Base-by-base conservation (phyloP, 108 stramenopile species). In the Hondaea fermentalgiana region DNA sequence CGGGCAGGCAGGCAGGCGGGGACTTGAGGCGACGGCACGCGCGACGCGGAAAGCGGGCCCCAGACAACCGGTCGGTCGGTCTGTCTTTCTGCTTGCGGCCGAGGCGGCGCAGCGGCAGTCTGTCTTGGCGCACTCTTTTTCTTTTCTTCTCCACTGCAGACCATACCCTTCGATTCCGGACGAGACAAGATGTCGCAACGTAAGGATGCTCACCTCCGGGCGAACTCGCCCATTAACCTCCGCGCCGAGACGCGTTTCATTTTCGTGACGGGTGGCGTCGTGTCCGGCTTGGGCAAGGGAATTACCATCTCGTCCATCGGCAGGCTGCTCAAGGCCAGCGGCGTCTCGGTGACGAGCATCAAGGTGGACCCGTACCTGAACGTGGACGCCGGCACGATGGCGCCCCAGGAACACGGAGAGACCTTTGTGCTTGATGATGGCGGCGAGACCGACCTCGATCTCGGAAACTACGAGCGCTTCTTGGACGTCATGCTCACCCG, bases 281-380 rank as follows among this genome's bases (percentile, higher is more conserved):
- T 99, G 35, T 96, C 96, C 72, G 99, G 99, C 19, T 92, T 99
- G 19, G 99, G 99, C 49, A 99, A 99, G 88, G 99, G 99, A 16
- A 96, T 99, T 42, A 98, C 98, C 28, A 97, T 97, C 90, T 95
- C 95, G n/a, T 96, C 95, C 87, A 97, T 99, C 93, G 99, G 98
- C 14, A 95, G 97, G 17, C 92, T 98, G 89, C 94, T 99, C 59
- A 97, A 97, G 64, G 94, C 96, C 57, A 94, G 95, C 92, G 96
- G 96, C n/a, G 91, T 97, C 53, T 91, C 95, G 29, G 98, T 98
- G 88, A 99, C 98, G 28, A 94, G 96, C 88, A 95, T 99, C 72
- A 99, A 99, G 92, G 98, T 99, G 89, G 98, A 99, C 92, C 99
- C 99, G 5, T 98, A 99, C 91, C 92, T 99, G 71, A 98, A 98